These are phyloP conservation scores for Ichthyophthirius multifiliis DNA, from an alignment of 169 alveolate genomes.

Conservation along the genomic window DNA sequence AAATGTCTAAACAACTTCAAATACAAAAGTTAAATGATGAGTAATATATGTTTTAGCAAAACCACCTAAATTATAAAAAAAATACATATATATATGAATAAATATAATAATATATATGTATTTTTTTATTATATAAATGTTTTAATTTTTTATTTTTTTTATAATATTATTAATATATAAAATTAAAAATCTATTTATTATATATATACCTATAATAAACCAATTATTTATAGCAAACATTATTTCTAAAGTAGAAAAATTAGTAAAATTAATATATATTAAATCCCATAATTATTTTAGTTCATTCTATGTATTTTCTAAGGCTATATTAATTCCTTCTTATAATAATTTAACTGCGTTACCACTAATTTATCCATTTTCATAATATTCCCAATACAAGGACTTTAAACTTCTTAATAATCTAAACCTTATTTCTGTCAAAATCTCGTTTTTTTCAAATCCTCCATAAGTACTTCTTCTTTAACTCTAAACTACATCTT, in stretches of 20 bases:
- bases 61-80: no score
- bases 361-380: slow-evolving; percentile 27
- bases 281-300: slow-evolving; percentile 27
- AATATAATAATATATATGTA: no score
- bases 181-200: slow-evolving; percentile 17
- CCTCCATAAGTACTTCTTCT: slow-evolving; percentile 28
- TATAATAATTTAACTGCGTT: slow-evolving; percentile 35
- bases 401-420: slow-evolving; percentile 13
- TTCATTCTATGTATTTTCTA: slow-evolving; percentile 22
- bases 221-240: slow-evolving; percentile 11
- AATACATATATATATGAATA: no score
- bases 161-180: no score
- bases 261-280: slow-evolving; percentile 13
- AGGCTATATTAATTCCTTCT: slow-evolving; percentile 33
- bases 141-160: no score
- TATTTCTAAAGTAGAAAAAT: not conserved
- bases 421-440: slow-evolving; percentile 16
- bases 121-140: no score
- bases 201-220: slow-evolving; percentile 4
- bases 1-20: slow-evolving; percentile 18
- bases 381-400: slow-evolving; percentile 18
- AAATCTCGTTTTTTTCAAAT: not conserved
- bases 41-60: no score
- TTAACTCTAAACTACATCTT: no score
- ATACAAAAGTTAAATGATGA: slow-evolving; percentile 18